Evolutionary conservation across 306 rosid genomes (phyloP), one percentile per base, ranked within the genome.

Genomic region (Amphicarpaea edgeworthii): DNA sequence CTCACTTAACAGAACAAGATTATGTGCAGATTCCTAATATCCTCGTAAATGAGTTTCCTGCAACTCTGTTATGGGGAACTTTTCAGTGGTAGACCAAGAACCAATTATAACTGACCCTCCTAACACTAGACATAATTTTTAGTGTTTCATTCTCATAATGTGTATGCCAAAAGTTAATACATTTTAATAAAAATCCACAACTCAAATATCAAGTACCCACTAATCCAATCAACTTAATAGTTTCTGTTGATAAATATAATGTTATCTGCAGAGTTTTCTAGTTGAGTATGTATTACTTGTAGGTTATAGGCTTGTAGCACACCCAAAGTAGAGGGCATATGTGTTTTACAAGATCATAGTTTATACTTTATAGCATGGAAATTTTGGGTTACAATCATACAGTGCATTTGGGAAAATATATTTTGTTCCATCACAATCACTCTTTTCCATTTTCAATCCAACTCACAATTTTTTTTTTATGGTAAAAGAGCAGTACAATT

Each of bases 1-100:
- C 54, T 69, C 58, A 47, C 76, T 61, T 49, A 49, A 59, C 77
- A n/a, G n/a, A n/a, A 69, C 47, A 60, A 66, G 42, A 30, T 40
- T 17, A 73, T 17, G 26, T 51, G 57, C 50, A 73, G 50, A 50
- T 82, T 51, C 19, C 32, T 8, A 38, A 40, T 34, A 32, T 20
- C 57, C n/a, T 79, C 30, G 77, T 23, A 37, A 62, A 58, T 24
- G 41, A 61, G 15, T 61, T 34, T 47, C 32, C 53, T 14, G 11
- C 46, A 61, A 23, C 55, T 50, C 28, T 42, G 24, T 68, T 15
- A 66, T 30, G 12, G 59, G 19, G n/a, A n/a, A 60, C 16, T 24
- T 75, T 62, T 69, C 12, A 24, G 75, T 37, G 38, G 53, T 70
- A 45, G 37, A 53, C 8, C 68, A 74, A 55, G 43, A 63, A 57